These are phyloP conservation scores for Pseudogymnoascus sp. DNA, from an alignment of 2,329 filamentous ascomycete genomes.

Conservation along the genomic window DNA sequence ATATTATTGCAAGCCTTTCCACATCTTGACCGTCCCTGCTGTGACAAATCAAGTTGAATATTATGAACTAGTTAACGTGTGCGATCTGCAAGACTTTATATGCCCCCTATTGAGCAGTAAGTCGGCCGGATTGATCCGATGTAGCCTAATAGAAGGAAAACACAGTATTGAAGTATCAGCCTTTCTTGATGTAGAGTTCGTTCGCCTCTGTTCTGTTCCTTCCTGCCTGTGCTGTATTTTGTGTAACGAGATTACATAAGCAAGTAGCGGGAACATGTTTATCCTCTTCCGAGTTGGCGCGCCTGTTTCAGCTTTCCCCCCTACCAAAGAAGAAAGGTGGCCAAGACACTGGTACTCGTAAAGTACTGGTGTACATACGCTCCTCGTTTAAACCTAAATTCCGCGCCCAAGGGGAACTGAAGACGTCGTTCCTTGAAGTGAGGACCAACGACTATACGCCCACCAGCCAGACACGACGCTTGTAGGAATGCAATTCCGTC, in stretches of 20 bases:
- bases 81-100: background rate
- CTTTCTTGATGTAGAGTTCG: background rate
- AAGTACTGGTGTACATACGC: constrained; percentile 4
- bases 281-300: background rate
- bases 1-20: background rate
- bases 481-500: constrained; percentile 4
- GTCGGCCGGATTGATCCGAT: background rate
- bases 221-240: background rate
- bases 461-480: constrained; percentile 5
- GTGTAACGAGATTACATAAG: background rate
- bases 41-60: background rate
- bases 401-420: constrained; percentile 5
- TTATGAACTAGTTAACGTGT: background rate
- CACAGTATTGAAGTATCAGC: background rate
- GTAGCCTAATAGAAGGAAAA: background rate
- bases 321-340: constrained; percentile 7
- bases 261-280: background rate
- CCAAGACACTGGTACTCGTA: background rate
- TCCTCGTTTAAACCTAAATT: constrained; percentile 8
- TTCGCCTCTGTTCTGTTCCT: background rate
- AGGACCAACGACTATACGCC: background rate
- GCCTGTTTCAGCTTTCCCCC: constrained; percentile 4
- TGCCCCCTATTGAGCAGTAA: background rate
- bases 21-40: background rate
- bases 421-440: constrained; percentile 4